Evolutionary conservation across 495 filamentous ascomycete genomes (phyloP).

Genomic region (Apiosordaria backusii): DNA sequence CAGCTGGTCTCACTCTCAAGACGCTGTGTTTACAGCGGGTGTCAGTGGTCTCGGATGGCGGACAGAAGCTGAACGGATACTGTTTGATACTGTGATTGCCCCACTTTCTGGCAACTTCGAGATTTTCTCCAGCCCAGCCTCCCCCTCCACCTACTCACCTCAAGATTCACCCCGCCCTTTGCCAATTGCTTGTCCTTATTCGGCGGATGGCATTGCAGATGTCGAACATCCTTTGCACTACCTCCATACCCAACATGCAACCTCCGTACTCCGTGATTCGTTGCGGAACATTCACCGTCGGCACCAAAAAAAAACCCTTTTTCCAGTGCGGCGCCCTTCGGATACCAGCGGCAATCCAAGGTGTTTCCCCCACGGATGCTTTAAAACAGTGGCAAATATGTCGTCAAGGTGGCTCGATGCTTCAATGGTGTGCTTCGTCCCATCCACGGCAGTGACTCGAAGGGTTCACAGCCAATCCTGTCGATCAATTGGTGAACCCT

Average conservation of each 20-base stretch:
- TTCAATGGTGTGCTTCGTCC: not conserved
- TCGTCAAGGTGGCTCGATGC: not conserved
- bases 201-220: not conserved
- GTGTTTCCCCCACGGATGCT: not conserved
- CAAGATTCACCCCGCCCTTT: not conserved
- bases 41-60: not conserved
- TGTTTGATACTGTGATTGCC: not conserved
- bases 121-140: not conserved
- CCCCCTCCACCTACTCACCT: not conserved
- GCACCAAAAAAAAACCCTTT: not conserved
- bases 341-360: conserved; percentile 7
- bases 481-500: not conserved
- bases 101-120: conserved; percentile 5
- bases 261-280: not conserved
- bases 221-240: too few species aligned
- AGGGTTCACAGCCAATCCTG: not conserved
- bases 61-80: not conserved
- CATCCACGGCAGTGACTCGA: not conserved
- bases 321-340: not conserved
- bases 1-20: not conserved
- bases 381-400: conserved; percentile 4
- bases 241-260: too few species aligned
- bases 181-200: not conserved
- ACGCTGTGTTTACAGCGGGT: not conserved
- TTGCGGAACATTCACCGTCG: not conserved